phyloP scores from a whole-genome alignment of 306 rosid genomes.

The Sphenostylis stenocarpa region DNA sequence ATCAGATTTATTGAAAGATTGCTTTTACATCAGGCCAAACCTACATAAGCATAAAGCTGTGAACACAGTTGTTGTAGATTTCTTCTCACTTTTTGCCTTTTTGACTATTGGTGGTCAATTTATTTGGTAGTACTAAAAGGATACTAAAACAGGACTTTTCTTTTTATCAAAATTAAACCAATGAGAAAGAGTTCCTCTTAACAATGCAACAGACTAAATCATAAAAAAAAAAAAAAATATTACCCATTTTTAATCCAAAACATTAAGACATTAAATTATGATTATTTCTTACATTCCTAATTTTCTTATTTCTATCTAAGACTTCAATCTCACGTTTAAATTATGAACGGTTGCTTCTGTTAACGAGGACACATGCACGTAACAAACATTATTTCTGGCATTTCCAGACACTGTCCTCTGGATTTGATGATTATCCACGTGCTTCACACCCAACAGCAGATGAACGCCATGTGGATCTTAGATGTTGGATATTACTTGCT shows the following conservation, averaged over 20 bases:
- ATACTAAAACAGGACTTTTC: background rate
- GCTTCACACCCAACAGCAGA: constrained; percentile 91
- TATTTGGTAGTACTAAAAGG: background rate
- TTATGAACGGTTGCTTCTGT: constrained; percentile 2
- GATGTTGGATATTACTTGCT: constrained; percentile 96
- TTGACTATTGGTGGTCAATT: constrained; percentile 4
- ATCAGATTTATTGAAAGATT: constrained; percentile 19
- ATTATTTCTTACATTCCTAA: too few species aligned
- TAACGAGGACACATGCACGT: constrained; percentile 20
- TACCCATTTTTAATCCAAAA: too few species aligned
- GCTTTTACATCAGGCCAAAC: background rate
- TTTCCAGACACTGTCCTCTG: constrained; percentile 81
- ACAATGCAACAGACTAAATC: too few species aligned
- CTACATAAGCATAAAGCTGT: constrained; percentile 8
- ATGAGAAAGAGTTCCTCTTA: too few species aligned
- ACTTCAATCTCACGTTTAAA: too few species aligned
- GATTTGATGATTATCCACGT: constrained; percentile 97
- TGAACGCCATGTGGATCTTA: constrained; percentile 89
- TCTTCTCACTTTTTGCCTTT: background rate
- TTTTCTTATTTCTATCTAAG: too few species aligned
- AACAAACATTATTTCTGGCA: constrained; percentile 35
- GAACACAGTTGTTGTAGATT: constrained; percentile 1
- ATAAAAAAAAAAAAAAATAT: too few species aligned
- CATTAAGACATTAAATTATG: too few species aligned
- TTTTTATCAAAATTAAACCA: too few species aligned